A percentile compares a stretch with the other conserved stretches of the same genome.
These are phyloP conservation scores for Saccharomycopsis vini DNA, from an alignment of 805 yeast species.

Conservation along the genomic window DNA sequence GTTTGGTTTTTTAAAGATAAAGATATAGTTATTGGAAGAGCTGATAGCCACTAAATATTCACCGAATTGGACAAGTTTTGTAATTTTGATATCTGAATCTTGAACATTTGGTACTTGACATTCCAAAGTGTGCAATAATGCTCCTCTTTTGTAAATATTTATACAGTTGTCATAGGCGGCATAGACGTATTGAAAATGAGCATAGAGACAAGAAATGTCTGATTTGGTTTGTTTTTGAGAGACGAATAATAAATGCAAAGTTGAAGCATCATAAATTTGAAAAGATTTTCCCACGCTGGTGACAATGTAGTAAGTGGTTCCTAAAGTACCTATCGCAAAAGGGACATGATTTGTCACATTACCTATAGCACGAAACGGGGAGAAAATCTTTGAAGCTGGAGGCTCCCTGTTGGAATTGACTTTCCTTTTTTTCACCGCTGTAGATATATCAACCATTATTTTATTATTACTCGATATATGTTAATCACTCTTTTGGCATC, in stretches of 20 bases:
- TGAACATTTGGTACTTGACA: slow-evolving; percentile 23
- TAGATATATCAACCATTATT: no score
- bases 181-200: slow-evolving; percentile 78
- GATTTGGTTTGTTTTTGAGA: slow-evolving; percentile 68
- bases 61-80: slow-evolving; percentile 60
- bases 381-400: slow-evolving; percentile 49
- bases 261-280: slow-evolving; percentile 89
- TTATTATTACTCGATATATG: no score
- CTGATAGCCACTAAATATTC: slow-evolving; percentile 55
- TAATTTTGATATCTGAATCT: slow-evolving; percentile 27
- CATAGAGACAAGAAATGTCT: slow-evolving; percentile 59
- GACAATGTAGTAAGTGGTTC: slow-evolving; percentile 77
- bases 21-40: slow-evolving; percentile 35
- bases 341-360: slow-evolving; percentile 83
- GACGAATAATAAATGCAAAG: slow-evolving; percentile 75
- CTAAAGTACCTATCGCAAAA: slow-evolving; percentile 81
- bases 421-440: no score
- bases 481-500: no score
- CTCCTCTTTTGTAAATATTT: slow-evolving; percentile 80
- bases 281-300: slow-evolving; percentile 85
- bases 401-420: no score
- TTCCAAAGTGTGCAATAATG: slow-evolving; percentile 36
- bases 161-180: slow-evolving; percentile 65
- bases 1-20: slow-evolving; percentile 44
- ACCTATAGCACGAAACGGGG: slow-evolving; percentile 86